phyloP scores from a whole-genome alignment of 257 asterid species.

The Cynanchum wilfordii region DNA sequence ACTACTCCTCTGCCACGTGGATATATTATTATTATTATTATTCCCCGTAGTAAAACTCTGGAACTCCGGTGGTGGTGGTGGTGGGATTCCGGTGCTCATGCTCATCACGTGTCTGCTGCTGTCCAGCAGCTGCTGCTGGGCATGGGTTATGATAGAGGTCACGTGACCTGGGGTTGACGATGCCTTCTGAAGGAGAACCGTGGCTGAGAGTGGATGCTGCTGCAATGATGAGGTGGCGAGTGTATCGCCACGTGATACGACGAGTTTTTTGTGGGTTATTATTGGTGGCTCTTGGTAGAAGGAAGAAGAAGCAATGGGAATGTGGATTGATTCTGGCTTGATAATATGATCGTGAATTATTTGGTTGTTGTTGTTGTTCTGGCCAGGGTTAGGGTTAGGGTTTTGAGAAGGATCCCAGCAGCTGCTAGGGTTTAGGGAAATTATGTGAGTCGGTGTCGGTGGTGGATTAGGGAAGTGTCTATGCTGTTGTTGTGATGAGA shows the following conservation, averaged over 20 bases:
- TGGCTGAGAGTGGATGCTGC: constrained; percentile 45
- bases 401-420: constrained; percentile 25
- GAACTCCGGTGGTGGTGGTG: constrained; percentile 16
- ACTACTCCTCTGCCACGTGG: constrained; percentile 45
- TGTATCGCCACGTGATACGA: constrained; percentile 7
- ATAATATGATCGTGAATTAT: constrained; percentile 19
- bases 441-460: constrained; percentile 15
- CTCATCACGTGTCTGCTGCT: constrained; percentile 21
- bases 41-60: constrained; percentile 13
- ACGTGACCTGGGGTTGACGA: constrained; percentile 38
- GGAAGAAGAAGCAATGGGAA: constrained; percentile 32
- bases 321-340: constrained; percentile 46
- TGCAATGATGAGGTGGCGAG: not conserved
- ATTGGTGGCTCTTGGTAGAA: constrained; percentile 31
- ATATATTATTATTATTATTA: not conserved
- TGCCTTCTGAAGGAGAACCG: constrained; percentile 74
- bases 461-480: constrained; percentile 11
- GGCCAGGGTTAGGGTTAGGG: constrained; percentile 31
- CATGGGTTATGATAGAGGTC: constrained; percentile 63
- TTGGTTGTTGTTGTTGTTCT: not conserved
- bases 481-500: constrained; percentile 11
- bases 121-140: constrained; percentile 22
- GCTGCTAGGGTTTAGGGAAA: constrained; percentile 6
- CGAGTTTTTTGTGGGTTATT: constrained; percentile 5
- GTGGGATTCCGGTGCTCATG: constrained; percentile 12